Base-by-base conservation (phyloP, 2,329 filamentous ascomycete genomes). In the Pseudogymnoascus sp. region DNA sequence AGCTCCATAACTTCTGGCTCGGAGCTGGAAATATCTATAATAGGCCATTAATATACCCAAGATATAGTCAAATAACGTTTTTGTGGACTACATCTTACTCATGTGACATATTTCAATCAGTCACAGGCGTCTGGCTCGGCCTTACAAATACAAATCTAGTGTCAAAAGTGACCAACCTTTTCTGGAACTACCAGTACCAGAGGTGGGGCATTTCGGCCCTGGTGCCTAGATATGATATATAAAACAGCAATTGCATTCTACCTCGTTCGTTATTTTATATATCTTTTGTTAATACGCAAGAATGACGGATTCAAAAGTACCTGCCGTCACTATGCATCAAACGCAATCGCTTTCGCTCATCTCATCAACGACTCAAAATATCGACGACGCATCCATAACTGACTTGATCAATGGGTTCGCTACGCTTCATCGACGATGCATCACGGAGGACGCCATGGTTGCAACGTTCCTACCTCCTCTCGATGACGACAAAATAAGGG, bases 401-500 rank as follows among this genome's bases (percentile, higher is more conserved):
- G 26, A 50, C 15, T 50, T 50, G n/a, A 26, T 84, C 24, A 77
- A 79, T 13, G 81, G 82, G 67, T 76, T 87, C 15, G 83, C 82
- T 36, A 77, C 78, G 54, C 76, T 87, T 24, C 84, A 86, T 66
- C 79, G 77, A 63, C 77, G 78, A 11, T 85, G 83, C 72, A 84
- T 87, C 69, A 80, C 79, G 4, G 74, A 78, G 63, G 83, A 84
- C 72, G 65, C 78, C 68, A 81, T 79, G 64, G 77, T 83, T 36
- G 81, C 81, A 26, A 81, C 78, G 4, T 87, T 86, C 68, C 74
- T 84, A 11, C 81, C 82, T n/a, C 84, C 84, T 0, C 73, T 86
- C 35, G 78, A 78, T 57, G 76, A 82, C 68, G 75, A 79, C 37
- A 82, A 82, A 68, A 79, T 87, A 39, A 73, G 82, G 31, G 66